Evolutionary conservation across 1,284 basidiomycete species (phyloP).

Genomic region (Ceratobasidium sp.): DNA sequence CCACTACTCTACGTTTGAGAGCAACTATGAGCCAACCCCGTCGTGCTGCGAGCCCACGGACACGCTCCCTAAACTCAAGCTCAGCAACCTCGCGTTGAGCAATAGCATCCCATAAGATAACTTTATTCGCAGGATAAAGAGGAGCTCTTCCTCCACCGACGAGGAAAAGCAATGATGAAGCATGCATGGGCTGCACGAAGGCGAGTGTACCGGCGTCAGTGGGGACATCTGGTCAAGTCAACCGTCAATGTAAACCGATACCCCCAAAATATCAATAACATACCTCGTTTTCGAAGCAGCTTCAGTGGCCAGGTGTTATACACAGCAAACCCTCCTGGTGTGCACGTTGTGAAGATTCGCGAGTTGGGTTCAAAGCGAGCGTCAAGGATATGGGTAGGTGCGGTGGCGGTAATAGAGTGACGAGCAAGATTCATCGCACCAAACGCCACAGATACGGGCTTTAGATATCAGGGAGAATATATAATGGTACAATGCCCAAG

Average conservation of each 20-base stretch:
- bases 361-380: constrained; percentile 83
- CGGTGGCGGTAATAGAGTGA: constrained; percentile 85
- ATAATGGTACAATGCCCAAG: not conserved
- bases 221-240: constrained; percentile 35
- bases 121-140: constrained; percentile 95
- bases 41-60: constrained; percentile 84
- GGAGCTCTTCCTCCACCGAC: constrained; percentile 91
- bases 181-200: constrained; percentile 82
- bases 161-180: constrained; percentile 88
- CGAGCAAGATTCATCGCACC: constrained; percentile 87
- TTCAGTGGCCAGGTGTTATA: constrained; percentile 85
- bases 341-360: constrained; percentile 85
- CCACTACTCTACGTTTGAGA: constrained; percentile 82
- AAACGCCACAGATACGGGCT: not conserved
- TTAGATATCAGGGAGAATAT: not conserved
- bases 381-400: constrained; percentile 81
- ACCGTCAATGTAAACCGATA: not conserved
- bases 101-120: constrained; percentile 89
- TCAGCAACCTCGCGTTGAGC: constrained; percentile 83
- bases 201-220: constrained; percentile 73
- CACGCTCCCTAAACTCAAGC: constrained; percentile 91
- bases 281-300: constrained; percentile 85
- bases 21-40: constrained; percentile 88
- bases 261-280: constrained; percentile 50
- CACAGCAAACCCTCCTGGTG: constrained; percentile 87